Conservation (phyloP, 2,329 filamentous ascomycete species). For the Alternaria rosae region DNA sequence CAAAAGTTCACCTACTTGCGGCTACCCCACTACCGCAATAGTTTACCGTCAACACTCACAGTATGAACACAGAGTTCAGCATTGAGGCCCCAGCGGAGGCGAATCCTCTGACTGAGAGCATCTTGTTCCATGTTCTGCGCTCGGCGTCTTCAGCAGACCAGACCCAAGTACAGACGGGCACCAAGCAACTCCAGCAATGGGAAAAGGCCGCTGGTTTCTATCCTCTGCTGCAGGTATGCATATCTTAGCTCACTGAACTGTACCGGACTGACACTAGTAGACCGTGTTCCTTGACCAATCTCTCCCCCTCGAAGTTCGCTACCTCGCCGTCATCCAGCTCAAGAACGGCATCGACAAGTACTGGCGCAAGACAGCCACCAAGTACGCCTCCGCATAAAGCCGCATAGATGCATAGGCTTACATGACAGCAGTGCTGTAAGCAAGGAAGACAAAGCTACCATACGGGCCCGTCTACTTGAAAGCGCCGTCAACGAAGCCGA, state of each 20-base stretch:
- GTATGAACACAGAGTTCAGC: constrained; percentile 44
- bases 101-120: constrained; percentile 61
- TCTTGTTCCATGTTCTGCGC: constrained; percentile 57
- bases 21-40: constrained; percentile 24
- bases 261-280: constrained; percentile 53
- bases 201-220: constrained; percentile 58
- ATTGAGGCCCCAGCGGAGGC: constrained; percentile 82
- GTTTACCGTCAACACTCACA: background rate
- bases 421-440: constrained; percentile 60
- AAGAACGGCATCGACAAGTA: constrained; percentile 97
- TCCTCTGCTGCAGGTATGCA: constrained; percentile 53
- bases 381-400: constrained; percentile 51
- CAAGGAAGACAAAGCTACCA: constrained; percentile 76
- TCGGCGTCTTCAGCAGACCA: constrained; percentile 58
- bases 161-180: constrained; percentile 60
- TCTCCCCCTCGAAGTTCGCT: constrained; percentile 78
- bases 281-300: constrained; percentile 81
- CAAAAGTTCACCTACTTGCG: background rate
- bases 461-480: constrained; percentile 77
- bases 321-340: constrained; percentile 89
- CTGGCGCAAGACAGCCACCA: constrained; percentile 83
- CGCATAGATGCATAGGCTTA: constrained; percentile 10
- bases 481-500: constrained; percentile 81
- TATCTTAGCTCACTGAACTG: background rate
- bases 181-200: constrained; percentile 62